Percentiles rank a stretch among this genome's conserved stretches.
Conservation (phyloP, 306 rosid genomes). For the Glycyrrhiza uralensis region DNA sequence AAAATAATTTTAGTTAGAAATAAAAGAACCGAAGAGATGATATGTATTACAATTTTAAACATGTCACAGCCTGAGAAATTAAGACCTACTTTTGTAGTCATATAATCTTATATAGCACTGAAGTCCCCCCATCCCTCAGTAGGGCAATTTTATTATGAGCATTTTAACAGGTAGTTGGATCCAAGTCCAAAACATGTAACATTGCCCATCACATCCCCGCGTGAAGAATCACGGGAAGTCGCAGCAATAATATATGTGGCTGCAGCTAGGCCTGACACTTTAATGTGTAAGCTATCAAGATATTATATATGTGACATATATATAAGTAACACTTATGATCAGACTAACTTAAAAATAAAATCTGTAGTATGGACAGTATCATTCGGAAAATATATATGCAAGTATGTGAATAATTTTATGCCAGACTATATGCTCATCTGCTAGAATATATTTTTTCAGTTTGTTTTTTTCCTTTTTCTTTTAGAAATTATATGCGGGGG, state of each 20-base stretch:
- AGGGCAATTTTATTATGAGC: constrained; percentile 11
- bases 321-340: background rate
- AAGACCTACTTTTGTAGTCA: too few relatives aligned
- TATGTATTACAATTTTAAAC: too few relatives aligned
- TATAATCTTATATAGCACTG: too few relatives aligned
- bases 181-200: background rate
- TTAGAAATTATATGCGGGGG: background rate
- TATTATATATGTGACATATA: background rate
- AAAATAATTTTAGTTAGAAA: too few relatives aligned
- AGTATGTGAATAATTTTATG: background rate
- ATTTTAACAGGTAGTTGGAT: constrained; percentile 15
- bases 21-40: too few relatives aligned
- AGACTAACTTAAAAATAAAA: background rate
- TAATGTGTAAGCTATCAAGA: background rate
- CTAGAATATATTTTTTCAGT: background rate
- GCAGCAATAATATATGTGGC: background rate
- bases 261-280: background rate
- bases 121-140: background rate
- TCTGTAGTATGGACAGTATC: background rate
- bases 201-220: constrained; percentile 18
- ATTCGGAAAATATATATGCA: background rate
- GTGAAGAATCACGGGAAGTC: constrained; percentile 15
- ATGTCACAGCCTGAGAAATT: too few relatives aligned
- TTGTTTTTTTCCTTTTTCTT: too few relatives aligned
- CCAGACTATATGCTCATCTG: background rate